These are phyloP conservation scores for Thymus mandschuricus DNA, from an alignment of 257 asterid genomes.

Conservation along the genomic window DNA sequence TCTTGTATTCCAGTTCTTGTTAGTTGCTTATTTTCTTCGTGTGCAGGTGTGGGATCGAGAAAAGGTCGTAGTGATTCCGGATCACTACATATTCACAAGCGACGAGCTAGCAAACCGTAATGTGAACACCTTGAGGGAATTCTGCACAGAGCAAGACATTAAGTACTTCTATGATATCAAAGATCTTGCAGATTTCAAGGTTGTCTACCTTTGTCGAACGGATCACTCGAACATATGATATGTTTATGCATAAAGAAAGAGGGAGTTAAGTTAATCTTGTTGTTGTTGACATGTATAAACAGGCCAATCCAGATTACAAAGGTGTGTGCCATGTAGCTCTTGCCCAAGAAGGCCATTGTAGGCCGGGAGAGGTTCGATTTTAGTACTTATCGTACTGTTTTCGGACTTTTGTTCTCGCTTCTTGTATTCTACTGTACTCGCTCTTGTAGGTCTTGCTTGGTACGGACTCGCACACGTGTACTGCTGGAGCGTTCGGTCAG, in stretches of 20 bases:
- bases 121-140: slow-evolving; percentile 91
- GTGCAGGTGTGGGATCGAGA: slow-evolving; percentile 93
- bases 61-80: slow-evolving; percentile 85
- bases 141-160: slow-evolving; percentile 81
- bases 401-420: not conserved
- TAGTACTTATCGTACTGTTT: not conserved
- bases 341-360: slow-evolving; percentile 98
- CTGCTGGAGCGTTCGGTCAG: slow-evolving; percentile 98
- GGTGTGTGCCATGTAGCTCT: slow-evolving; percentile 98
- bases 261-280: not conserved
- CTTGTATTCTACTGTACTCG: too few species aligned
- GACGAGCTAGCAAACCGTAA: slow-evolving; percentile 95
- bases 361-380: slow-evolving; percentile 54
- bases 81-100: slow-evolving; percentile 85
- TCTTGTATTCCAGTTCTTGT: too few species aligned
- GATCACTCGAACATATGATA: too few species aligned
- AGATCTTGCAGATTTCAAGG: slow-evolving; percentile 90
- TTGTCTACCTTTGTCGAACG: slow-evolving; percentile 23
- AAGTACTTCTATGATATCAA: slow-evolving; percentile 93
- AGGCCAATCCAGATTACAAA: slow-evolving; percentile 96
- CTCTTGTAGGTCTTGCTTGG: slow-evolving; percentile 71
- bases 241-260: too few species aligned
- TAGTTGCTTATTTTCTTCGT: too few species aligned
- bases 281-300: not conserved
- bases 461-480: slow-evolving; percentile 92